These are phyloP conservation scores for Coemansia sp. DNA, from an alignment of 192 early-diverging fungal species.

Conservation along the genomic window DNA sequence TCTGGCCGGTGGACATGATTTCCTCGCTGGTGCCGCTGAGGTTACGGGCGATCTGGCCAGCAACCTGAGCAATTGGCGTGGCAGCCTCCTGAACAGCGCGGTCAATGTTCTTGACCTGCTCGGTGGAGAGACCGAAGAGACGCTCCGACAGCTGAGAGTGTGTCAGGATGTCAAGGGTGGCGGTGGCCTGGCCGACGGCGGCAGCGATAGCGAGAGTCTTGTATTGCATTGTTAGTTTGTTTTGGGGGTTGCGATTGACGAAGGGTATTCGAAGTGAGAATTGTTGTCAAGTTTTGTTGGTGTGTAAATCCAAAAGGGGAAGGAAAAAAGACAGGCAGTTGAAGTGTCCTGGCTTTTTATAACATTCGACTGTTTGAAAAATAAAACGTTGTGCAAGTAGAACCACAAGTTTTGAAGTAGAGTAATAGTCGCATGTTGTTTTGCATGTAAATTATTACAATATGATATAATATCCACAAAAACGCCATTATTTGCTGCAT, in stretches of 20 bases:
- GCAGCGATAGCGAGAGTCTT: conserved; percentile 53
- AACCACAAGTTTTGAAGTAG: background rate
- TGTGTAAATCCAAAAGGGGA: background rate
- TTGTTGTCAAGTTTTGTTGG: conserved; percentile 1
- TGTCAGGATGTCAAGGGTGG: conserved; percentile 55
- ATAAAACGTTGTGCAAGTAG: background rate
- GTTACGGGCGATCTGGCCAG: conserved; percentile 55
- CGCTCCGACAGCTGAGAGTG: conserved; percentile 55
- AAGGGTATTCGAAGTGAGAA: background rate
- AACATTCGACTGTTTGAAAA: background rate
- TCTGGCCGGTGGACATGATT: conserved; percentile 52
- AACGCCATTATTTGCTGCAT: conserved; percentile 24
- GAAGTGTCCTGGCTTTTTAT: background rate
- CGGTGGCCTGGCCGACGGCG: conserved; percentile 53
- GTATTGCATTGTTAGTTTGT: conserved; percentile 42
- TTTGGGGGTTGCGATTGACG: conserved; percentile 5
- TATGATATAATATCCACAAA: conserved; percentile 16
- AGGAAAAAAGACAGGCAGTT: background rate
- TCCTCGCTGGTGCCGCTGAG: conserved; percentile 54
- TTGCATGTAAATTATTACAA: background rate
- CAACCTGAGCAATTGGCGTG: conserved; percentile 54
- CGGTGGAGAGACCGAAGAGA: conserved; percentile 53
- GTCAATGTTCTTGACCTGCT: conserved; percentile 58
- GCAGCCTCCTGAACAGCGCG: conserved; percentile 56
- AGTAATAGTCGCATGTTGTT: background rate